Evolutionary conservation across 257 asterid genomes (phyloP).

Genomic region (Forsythia viridissima): DNA sequence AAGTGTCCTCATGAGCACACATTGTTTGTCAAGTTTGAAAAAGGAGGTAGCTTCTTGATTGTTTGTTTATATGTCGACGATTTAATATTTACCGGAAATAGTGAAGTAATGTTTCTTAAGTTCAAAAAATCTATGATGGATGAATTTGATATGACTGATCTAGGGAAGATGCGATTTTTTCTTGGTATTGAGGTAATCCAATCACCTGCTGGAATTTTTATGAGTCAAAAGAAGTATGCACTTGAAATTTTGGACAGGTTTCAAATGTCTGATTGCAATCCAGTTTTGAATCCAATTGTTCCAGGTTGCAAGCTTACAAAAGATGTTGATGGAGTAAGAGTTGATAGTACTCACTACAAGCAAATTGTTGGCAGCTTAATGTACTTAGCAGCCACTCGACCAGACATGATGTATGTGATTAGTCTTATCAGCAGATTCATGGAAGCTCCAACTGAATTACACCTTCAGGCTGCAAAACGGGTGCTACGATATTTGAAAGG

Average conservation of each 20-base stretch:
- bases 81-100: background rate
- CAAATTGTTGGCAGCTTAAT: background rate
- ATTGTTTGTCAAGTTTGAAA: no score
- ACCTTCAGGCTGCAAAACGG: background rate
- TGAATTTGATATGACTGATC: background rate
- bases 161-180: background rate
- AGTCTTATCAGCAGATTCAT: no score
- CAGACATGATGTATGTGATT: no score
- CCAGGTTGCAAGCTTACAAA: no score
- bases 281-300: no score
- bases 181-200: background rate
- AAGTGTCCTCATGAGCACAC: no score
- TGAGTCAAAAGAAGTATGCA: background rate
- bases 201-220: background rate
- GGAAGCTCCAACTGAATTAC: background rate
- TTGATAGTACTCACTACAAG: background rate
- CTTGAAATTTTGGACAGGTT: background rate
- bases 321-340: background rate
- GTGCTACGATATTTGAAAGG: background rate
- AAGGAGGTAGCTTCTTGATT: background rate
- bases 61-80: conserved; percentile 1
- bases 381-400: background rate
- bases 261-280: no score
- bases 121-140: background rate
- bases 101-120: background rate